Evolutionary conservation across 805 yeast genomes (phyloP), one percentile per base, ranked within the genome.

Genomic region (Sugiyamaella smithiae): DNA sequence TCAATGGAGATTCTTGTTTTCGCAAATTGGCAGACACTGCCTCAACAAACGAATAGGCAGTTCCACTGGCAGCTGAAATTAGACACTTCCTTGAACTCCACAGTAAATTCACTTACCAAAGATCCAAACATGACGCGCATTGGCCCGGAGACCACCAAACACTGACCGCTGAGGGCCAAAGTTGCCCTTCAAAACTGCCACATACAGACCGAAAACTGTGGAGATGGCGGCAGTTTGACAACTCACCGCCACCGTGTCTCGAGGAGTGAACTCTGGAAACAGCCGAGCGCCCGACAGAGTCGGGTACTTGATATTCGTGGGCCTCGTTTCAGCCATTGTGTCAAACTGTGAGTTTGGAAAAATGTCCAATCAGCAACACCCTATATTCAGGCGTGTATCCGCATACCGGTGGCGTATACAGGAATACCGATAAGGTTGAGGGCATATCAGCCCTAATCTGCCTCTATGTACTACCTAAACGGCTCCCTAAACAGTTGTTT

Each of bases 1-100:
- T 83, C 69, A 78, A 68, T 12, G 81, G 81, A 59, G 82, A 85
- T 58, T 78, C 80, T 61, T 72, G 74, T 63, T 79, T 81, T 60
- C 86, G 73, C 57, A 84, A 65, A 64, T 84, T 83, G 54, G 84
- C 72, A 28, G 77, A 54, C 20, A 77, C 70, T 37, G 77, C 64
- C 24, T 70, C 68, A 6, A 65, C 65, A 54, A 72, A 65, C 40
- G 65, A 64, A 60, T 64, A 75, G 6, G 78, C 75, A 24, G 78
- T 72, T 40, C 81, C 80, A 19, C 73, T 73, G 9, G 80, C 71
- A 40, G 80, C 76, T 50, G 56, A 57, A n/a, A 50, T 44, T 48
- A 29, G 49, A 36, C 3, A 26, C 14, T 16, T 22, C 31, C 5
- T 25, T 14, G 6, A 22, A 2, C 19, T 12, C 26, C 32, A 14